Evolutionary conservation across 106 monocot species (phyloP).

Genomic region (Posidonia australis): DNA sequence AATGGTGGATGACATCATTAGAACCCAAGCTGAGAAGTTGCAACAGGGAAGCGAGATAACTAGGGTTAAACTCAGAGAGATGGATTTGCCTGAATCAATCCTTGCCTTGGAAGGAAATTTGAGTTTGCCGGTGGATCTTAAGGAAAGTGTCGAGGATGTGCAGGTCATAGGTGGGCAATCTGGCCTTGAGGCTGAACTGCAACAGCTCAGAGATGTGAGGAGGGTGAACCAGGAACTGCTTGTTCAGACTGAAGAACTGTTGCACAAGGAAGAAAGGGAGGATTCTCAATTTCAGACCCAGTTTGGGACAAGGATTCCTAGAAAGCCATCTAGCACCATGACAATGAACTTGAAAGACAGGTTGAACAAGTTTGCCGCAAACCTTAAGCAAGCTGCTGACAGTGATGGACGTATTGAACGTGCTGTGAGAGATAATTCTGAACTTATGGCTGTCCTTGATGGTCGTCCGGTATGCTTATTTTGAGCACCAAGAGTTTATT

Average conservation of each 20-base stretch:
- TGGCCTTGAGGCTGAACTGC: slow-evolving; percentile 48
- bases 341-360: slow-evolving; percentile 82
- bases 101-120: slow-evolving; percentile 47
- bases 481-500: background rate
- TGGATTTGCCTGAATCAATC: slow-evolving; percentile 69
- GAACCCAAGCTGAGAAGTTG: slow-evolving; percentile 56
- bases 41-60: slow-evolving; percentile 65
- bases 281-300: slow-evolving; percentile 75
- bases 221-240: slow-evolving; percentile 62
- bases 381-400: slow-evolving; percentile 78
- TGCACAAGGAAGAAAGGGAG: slow-evolving; percentile 83
- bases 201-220: slow-evolving; percentile 61
- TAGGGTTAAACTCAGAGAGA: slow-evolving; percentile 59
- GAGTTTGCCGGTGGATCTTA: slow-evolving; percentile 54
- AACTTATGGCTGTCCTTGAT: slow-evolving; percentile 65
- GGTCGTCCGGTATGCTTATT: slow-evolving; percentile 47
- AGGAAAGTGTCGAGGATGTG: slow-evolving; percentile 56
- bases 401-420: slow-evolving; percentile 86
- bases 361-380: slow-evolving; percentile 71
- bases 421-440: slow-evolving; percentile 49
- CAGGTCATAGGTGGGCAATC: slow-evolving; percentile 60
- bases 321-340: slow-evolving; percentile 73
- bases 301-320: slow-evolving; percentile 66
- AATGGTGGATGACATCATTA: slow-evolving; percentile 63
- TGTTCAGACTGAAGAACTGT: slow-evolving; percentile 59